phyloP scores from a whole-genome alignment of 1,284 basidiomycete genomes.

The Ganoderma boninense region DNA sequence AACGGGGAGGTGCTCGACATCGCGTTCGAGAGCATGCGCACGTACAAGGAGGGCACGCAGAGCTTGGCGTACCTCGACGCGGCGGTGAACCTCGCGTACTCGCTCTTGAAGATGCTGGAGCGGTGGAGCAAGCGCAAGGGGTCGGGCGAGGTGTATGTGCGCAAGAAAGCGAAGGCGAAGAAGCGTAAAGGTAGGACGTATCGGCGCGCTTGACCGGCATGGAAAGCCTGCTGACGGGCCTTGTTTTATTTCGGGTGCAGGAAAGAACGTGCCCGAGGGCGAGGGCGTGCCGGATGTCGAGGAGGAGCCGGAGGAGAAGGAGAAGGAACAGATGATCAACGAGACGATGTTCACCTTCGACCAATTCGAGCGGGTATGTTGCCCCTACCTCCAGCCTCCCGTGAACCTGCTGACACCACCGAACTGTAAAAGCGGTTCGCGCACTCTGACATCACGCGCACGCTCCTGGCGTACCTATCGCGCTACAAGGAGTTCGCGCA shows the following conservation, averaged over 20 bases:
- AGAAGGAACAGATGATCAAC: conserved; percentile 68
- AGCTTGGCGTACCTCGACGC: conserved; percentile 84
- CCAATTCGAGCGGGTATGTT: conserved; percentile 80
- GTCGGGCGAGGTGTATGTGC: conserved; percentile 73
- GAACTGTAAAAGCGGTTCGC: conserved; percentile 75
- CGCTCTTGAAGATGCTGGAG: conserved; percentile 87
- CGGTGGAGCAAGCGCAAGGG: conserved; percentile 80
- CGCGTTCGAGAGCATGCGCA: conserved; percentile 76
- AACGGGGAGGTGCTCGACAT: conserved; percentile 93
- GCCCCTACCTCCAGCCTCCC: neutral
- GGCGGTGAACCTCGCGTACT: conserved; percentile 83
- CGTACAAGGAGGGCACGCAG: conserved; percentile 80
- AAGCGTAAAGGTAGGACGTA: conserved; percentile 49
- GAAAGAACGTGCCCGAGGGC: conserved; percentile 52
- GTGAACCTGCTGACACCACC: neutral
- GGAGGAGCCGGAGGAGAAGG: conserved; percentile 61
- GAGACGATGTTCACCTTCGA: conserved; percentile 93
- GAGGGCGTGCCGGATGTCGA: conserved; percentile 73
- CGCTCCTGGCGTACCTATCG: conserved; percentile 81
- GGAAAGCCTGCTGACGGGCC: no score
- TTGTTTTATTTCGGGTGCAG: neutral
- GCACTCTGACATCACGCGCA: conserved; percentile 81
- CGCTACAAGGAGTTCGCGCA: conserved; percentile 85
- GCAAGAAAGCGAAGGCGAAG: conserved; percentile 70
- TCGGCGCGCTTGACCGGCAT: no score